phyloP scores from a whole-genome alignment of 1,139 yeast genomes.

The Blastobotrys ciferrii region DNA sequence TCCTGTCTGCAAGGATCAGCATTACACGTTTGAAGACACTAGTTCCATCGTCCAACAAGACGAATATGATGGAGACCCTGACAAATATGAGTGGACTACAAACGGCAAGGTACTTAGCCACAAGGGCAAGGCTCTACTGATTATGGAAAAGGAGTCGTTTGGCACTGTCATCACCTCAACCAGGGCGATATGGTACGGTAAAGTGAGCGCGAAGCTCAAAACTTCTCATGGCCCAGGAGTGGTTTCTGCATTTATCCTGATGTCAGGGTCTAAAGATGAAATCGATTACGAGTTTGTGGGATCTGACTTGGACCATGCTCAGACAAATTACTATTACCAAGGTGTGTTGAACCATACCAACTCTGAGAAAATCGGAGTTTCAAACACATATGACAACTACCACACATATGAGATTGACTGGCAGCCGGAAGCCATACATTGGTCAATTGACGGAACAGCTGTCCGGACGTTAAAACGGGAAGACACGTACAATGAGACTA shows the following conservation, averaged over 20 bases:
- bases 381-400: constrained; percentile 58
- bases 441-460: constrained; percentile 71
- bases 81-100: constrained; percentile 69
- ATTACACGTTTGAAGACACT: constrained; percentile 28
- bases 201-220: constrained; percentile 63
- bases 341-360: constrained; percentile 71
- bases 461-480: constrained; percentile 65
- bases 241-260: constrained; percentile 77
- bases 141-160: constrained; percentile 75
- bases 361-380: constrained; percentile 43
- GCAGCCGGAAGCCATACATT: constrained; percentile 66
- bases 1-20: constrained; percentile 35
- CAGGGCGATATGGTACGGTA: constrained; percentile 84
- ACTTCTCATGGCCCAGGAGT: constrained; percentile 80
- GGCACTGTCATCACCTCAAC: constrained; percentile 85
- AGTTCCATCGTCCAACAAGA: constrained; percentile 39
- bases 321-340: constrained; percentile 75
- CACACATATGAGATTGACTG: constrained; percentile 84
- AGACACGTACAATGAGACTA: constrained; percentile 68
- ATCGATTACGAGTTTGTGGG: constrained; percentile 88
- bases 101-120: constrained; percentile 61
- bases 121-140: constrained; percentile 55
- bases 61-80: constrained; percentile 68
- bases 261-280: constrained; percentile 87
- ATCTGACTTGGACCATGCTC: constrained; percentile 58